A percentile compares a stretch with the other conserved stretches of the same genome.
Evolutionary conservation across 2,329 filamentous ascomycete genomes (phyloP).

Genomic region (Blastomyces parvus): DNA sequence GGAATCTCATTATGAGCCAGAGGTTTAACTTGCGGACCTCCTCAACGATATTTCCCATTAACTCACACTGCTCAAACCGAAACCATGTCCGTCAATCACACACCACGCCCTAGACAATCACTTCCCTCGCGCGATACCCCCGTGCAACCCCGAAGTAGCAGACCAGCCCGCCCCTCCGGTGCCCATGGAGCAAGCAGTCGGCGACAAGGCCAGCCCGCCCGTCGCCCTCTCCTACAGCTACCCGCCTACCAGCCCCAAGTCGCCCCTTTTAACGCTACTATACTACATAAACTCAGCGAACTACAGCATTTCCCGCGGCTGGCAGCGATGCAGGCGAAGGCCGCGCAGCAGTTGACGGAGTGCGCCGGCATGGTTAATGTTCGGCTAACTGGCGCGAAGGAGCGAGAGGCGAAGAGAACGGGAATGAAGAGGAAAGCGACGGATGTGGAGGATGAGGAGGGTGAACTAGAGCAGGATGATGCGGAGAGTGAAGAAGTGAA

Average conservation of each 20-base stretch:
- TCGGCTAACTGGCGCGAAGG: constrained; percentile 34
- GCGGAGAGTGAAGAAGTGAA: constrained; percentile 21
- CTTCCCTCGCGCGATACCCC: neutral
- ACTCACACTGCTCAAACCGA: neutral
- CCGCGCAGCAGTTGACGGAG: constrained; percentile 39
- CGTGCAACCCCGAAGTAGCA: neutral
- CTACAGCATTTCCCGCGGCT: constrained; percentile 38
- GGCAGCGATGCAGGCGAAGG: constrained; percentile 36
- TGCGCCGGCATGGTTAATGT: constrained; percentile 50
- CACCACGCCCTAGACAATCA: neutral
- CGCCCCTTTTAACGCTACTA: constrained; percentile 42
- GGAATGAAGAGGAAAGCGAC: constrained; percentile 7
- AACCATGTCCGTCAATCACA: neutral
- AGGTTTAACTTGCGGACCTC: neutral
- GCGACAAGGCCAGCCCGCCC: neutral
- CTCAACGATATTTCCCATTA: neutral
- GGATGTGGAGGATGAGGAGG: constrained; percentile 24
- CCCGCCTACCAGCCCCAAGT: constrained; percentile 46
- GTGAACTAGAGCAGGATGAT: neutral
- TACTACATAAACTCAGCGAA: constrained; percentile 38
- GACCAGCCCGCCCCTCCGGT: neutral
- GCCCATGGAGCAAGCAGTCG: neutral
- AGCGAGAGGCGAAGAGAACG: constrained; percentile 26
- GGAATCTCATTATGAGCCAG: neutral
- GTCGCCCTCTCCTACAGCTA: constrained; percentile 22